Evolutionary conservation across 2,329 filamentous ascomycete species (phyloP).

Genomic region (Penicillium frequentans): DNA sequence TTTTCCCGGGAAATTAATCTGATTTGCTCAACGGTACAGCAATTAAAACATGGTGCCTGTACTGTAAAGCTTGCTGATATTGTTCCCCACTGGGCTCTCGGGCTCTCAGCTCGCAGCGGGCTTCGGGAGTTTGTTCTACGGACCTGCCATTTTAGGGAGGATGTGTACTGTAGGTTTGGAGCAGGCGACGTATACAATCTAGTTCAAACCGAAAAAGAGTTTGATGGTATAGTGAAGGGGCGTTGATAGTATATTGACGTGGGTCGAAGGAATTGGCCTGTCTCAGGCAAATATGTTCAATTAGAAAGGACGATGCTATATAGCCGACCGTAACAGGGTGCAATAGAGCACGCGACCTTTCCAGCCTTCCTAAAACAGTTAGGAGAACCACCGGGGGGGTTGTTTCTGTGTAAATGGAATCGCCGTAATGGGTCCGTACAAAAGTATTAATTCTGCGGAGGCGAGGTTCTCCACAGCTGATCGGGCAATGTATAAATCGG

Average conservation of each 20-base stretch:
- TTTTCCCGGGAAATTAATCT: constrained; percentile 1
- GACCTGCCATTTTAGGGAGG: constrained; percentile 6
- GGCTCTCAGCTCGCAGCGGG: background rate
- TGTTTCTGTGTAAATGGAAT: background rate
- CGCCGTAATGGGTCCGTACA: background rate
- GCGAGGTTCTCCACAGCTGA: background rate
- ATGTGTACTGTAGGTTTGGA: background rate
- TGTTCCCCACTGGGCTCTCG: background rate
- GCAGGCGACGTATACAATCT: background rate
- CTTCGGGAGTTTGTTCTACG: background rate
- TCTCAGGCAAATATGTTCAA: background rate
- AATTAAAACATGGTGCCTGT: constrained; percentile 13
- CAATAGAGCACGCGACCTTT: background rate
- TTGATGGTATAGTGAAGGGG: background rate
- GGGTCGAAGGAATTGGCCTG: background rate
- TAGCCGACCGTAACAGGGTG: background rate
- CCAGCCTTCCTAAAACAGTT: constrained; percentile 7
- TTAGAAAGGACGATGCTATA: background rate
- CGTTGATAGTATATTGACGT: background rate
- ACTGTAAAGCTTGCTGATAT: constrained; percentile 4
- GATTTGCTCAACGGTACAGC: background rate
- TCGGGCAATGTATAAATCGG: background rate
- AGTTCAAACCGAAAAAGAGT: background rate
- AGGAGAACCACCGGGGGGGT: background rate
- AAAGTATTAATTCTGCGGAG: background rate